A percentile compares a stretch with the other conserved stretches of the same genome.
Evolutionary conservation across 2,329 filamentous ascomycete species (phyloP).

Genomic region (Coniochaeta prunicola): DNA sequence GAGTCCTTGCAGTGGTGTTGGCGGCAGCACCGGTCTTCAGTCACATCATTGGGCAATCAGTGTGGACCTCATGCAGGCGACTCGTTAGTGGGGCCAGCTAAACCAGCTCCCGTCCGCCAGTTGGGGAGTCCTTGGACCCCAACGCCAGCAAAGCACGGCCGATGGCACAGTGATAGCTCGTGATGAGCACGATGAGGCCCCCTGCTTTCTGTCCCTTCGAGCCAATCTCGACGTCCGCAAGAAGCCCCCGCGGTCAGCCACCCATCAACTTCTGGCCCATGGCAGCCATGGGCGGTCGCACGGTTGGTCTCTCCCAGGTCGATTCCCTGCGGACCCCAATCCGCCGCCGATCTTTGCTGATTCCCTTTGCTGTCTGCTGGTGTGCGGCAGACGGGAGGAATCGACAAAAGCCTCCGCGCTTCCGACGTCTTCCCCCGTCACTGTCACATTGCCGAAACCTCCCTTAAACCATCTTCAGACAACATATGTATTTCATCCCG

Average conservation of each 20-base stretch:
- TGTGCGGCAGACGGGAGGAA: background rate
- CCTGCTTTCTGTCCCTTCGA: background rate
- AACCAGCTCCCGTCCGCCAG: background rate
- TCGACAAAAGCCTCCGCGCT: background rate
- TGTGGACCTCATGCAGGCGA: background rate
- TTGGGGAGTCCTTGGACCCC: background rate
- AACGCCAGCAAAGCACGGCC: background rate
- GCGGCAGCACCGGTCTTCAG: background rate
- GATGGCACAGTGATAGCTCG: background rate
- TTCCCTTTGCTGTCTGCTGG: background rate
- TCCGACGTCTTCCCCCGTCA: background rate
- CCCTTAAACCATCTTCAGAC: background rate
- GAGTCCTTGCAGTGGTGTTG: background rate
- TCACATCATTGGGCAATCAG: background rate
- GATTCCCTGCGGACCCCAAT: background rate
- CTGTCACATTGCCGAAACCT: conserved; percentile 2
- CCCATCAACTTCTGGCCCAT: background rate
- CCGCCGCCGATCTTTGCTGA: background rate
- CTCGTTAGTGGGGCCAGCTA: background rate
- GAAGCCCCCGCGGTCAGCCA: background rate
- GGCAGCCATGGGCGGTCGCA: background rate
- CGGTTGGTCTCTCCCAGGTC: background rate
- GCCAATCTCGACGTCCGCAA: background rate
- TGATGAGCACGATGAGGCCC: background rate
- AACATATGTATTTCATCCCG: background rate